Conservation (phyloP, 1,284 basidiomycete species). For the Cryptococcus sp. region DNA sequence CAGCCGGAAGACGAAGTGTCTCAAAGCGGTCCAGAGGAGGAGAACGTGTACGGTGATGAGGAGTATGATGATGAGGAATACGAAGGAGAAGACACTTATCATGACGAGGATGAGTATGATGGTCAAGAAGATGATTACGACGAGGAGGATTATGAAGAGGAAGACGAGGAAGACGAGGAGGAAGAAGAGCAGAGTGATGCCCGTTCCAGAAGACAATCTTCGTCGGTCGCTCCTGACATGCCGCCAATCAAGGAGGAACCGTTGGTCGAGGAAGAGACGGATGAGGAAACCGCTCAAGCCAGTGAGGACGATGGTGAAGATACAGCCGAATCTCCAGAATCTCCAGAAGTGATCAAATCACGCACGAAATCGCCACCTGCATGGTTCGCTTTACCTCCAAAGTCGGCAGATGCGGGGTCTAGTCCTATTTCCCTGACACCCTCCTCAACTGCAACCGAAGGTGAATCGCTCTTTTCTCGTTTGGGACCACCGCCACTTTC, state of each 20-base stretch:
- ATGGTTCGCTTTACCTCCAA: conserved; percentile 27
- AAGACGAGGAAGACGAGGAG: conserved; percentile 24
- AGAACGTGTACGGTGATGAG: conserved; percentile 15
- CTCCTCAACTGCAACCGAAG: conserved; percentile 2
- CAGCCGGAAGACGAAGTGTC: conserved; percentile 8
- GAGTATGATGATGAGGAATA: conserved; percentile 19
- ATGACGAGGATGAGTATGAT: conserved; percentile 19
- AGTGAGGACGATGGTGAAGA: conserved; percentile 14
- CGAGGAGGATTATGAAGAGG: conserved; percentile 26
- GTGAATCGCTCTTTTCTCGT: conserved; percentile 18
- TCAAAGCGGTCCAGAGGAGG: conserved; percentile 13
- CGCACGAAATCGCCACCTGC: conserved; percentile 35
- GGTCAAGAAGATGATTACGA: conserved; percentile 25
- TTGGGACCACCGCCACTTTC: conserved; percentile 18
- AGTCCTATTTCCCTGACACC: conserved; percentile 13
- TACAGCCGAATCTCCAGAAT: not conserved
- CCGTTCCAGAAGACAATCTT: conserved; percentile 13
- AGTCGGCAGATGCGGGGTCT: conserved; percentile 1
- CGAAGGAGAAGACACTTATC: conserved; percentile 17
- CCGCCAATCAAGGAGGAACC: conserved; percentile 37
- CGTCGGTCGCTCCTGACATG: conserved; percentile 30
- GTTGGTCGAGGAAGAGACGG: conserved; percentile 14
- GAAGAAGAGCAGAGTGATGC: conserved; percentile 17
- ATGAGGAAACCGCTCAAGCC: conserved; percentile 17
- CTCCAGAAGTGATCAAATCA: not conserved